Conservation (phyloP, 2,329 filamentous ascomycete species). For the Gremmenia infestans region DNA sequence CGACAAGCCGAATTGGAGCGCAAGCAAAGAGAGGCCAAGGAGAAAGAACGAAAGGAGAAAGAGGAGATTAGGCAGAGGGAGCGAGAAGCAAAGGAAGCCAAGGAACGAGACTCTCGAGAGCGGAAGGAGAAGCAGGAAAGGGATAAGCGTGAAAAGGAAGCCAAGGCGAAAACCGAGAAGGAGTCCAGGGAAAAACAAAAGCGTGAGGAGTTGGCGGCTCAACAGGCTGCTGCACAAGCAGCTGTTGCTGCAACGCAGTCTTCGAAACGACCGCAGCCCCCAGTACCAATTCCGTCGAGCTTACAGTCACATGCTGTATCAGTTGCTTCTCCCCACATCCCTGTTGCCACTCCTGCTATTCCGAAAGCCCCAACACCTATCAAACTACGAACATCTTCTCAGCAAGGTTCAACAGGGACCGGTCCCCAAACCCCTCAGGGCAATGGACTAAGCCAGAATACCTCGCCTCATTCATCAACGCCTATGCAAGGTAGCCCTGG, state of each 20-base stretch:
- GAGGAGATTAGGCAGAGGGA: slow-evolving; percentile 79
- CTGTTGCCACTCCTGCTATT: slow-evolving; percentile 72
- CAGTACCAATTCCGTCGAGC: slow-evolving; percentile 48
- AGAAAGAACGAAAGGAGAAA: slow-evolving; percentile 77
- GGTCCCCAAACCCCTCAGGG: slow-evolving; percentile 66
- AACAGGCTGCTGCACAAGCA: slow-evolving; percentile 34
- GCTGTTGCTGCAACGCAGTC: slow-evolving; percentile 38
- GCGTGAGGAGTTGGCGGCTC: slow-evolving; percentile 38
- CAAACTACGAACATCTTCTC: slow-evolving; percentile 63
- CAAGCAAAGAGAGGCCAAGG: slow-evolving; percentile 73
- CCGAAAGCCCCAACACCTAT: slow-evolving; percentile 79
- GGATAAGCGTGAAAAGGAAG: slow-evolving; percentile 56
- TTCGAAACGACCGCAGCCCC: slow-evolving; percentile 39
- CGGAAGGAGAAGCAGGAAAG: slow-evolving; percentile 54
- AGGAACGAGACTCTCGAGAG: slow-evolving; percentile 50
- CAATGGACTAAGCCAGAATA: slow-evolving; percentile 48
- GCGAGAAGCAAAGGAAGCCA: slow-evolving; percentile 67
- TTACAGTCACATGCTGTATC: slow-evolving; percentile 54
- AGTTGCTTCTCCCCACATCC: slow-evolving; percentile 73
- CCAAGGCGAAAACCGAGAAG: slow-evolving; percentile 38
- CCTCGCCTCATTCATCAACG: slow-evolving; percentile 56
- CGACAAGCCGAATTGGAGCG: slow-evolving; percentile 80
- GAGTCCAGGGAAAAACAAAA: slow-evolving; percentile 45
- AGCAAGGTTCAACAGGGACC: slow-evolving; percentile 66
- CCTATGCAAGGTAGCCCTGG: slow-evolving; percentile 62